Evolutionary conservation across 495 filamentous ascomycete species (phyloP).

Genomic region (Aspergillus funiculosus): DNA sequence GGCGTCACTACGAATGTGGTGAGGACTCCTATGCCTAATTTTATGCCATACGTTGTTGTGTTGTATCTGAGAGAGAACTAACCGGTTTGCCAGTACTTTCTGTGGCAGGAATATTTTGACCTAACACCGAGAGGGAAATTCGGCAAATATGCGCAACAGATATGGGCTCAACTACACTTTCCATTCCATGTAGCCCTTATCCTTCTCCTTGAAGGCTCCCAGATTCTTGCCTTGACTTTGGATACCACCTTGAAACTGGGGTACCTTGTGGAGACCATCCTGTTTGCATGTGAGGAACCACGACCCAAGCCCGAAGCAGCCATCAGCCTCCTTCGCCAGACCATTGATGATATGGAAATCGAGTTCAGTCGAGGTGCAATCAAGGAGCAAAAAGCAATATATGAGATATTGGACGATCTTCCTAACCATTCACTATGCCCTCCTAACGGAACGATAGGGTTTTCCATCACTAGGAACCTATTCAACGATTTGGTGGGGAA

Average conservation of each 20-base stretch:
- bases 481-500: slow-evolving; percentile 35
- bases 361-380: slow-evolving; percentile 33
- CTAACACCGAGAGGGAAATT: slow-evolving; percentile 32
- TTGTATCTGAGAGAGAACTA: slow-evolving; percentile 10
- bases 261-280: slow-evolving; percentile 36
- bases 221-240: slow-evolving; percentile 37
- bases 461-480: slow-evolving; percentile 23
- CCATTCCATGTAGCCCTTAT: slow-evolving; percentile 63
- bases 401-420: slow-evolving; percentile 29
- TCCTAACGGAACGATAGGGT: slow-evolving; percentile 12
- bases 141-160: slow-evolving; percentile 52
- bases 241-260: slow-evolving; percentile 37
- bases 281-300: slow-evolving; percentile 39
- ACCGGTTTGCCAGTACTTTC: slow-evolving; percentile 49
- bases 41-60: slow-evolving; percentile 22
- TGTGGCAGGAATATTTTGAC: slow-evolving; percentile 70
- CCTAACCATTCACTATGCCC: slow-evolving; percentile 30
- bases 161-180: slow-evolving; percentile 64
- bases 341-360: slow-evolving; percentile 42
- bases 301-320: slow-evolving; percentile 25
- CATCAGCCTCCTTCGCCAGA: slow-evolving; percentile 31
- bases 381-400: slow-evolving; percentile 32
- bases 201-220: slow-evolving; percentile 54
- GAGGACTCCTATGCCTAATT: slow-evolving; percentile 27
- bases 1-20: slow-evolving; percentile 44